Base-by-base conservation (phyloP, 352 stramenopile genomes). In the Phytopythium kandeliae region DNA sequence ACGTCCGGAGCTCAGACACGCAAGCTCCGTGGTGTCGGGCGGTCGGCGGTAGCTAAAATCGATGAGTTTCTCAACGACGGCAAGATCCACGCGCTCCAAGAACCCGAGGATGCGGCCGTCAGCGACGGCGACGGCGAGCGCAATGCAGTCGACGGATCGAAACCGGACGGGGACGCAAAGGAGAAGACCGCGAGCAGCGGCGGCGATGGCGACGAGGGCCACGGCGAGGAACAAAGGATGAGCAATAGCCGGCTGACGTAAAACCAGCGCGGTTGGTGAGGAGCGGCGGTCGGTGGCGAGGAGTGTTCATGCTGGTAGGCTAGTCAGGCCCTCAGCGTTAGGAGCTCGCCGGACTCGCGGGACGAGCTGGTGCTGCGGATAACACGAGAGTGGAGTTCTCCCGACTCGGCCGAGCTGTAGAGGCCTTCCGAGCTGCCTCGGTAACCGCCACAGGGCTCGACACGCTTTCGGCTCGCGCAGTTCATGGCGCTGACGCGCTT, bases 321-420 rank as follows among this genome's bases (percentile, higher is more conserved):
- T n/a, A n/a, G n/a, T n/a, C n/a, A n/a, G n/a, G 30, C 19, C 21
- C 30, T 28, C 30, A 51, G 30, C 25, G 19, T 38, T 13, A n/a
- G 3, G 19, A 70, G 16, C 54, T 72, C 60, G 24, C 57, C 60
- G 19, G 54, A 68, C 55, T 72, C 63, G 35, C 69, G 25, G 11
- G 67, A 72, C 28, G 56, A 71, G 17, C 46, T 62, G 13, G 24
- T n/a, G 16, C 56, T 51, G 30, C 33, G 16, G 28, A 51, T 41
- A 41, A 37, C 19, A 51, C 16, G 45, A 22, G 44, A 26, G 22
- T 31, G 28, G 2, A 87, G 54, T 47, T 91, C 74, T 35, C 74
- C 77, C 0, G 74, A 85, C 59, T 89, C 74, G 16, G 75, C 47
- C 0, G 73, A 89, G 48, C 48, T 71, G 13, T 45, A 48, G 13